Evolutionary conservation across 139 green algal species (phyloP).

Genomic region (Coelastrella sp.): DNA sequence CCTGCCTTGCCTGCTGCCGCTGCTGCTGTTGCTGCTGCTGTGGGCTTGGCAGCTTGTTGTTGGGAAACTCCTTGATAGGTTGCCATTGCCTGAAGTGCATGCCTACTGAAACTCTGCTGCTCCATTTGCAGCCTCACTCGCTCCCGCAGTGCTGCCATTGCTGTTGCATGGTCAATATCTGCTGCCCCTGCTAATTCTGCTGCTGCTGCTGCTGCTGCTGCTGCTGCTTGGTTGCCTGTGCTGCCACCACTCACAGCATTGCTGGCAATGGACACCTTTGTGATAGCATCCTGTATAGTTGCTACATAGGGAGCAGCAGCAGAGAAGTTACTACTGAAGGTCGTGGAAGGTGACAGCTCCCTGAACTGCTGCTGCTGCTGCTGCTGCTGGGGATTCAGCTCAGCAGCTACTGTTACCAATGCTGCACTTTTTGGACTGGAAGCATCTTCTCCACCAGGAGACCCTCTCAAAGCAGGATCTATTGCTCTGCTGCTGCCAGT

Average conservation of each 20-base stretch:
- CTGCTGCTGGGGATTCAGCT: background rate
- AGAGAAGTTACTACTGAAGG: background rate
- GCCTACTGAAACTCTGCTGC: background rate
- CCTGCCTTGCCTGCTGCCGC: background rate
- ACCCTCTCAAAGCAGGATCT: background rate
- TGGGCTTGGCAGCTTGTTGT: background rate
- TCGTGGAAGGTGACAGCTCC: background rate
- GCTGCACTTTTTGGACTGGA: background rate
- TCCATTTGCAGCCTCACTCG: background rate
- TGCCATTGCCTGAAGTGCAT: background rate
- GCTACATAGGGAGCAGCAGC: background rate
- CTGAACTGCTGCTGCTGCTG: background rate
- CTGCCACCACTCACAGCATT: background rate
- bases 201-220: background rate
- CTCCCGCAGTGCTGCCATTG: background rate
- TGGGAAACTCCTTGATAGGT: background rate
- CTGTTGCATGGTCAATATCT: background rate
- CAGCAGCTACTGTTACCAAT: background rate
- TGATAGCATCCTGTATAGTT: background rate
- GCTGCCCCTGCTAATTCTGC: too few relatives aligned
- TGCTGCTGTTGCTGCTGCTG: background rate
- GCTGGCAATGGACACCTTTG: background rate
- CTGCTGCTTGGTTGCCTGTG: background rate
- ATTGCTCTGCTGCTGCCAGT: conserved; percentile 6
- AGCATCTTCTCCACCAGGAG: too few relatives aligned